Base-by-base conservation (phyloP, 225 moss, liverwort and hornwort genomes). In the Takakia lepidozioides region DNA sequence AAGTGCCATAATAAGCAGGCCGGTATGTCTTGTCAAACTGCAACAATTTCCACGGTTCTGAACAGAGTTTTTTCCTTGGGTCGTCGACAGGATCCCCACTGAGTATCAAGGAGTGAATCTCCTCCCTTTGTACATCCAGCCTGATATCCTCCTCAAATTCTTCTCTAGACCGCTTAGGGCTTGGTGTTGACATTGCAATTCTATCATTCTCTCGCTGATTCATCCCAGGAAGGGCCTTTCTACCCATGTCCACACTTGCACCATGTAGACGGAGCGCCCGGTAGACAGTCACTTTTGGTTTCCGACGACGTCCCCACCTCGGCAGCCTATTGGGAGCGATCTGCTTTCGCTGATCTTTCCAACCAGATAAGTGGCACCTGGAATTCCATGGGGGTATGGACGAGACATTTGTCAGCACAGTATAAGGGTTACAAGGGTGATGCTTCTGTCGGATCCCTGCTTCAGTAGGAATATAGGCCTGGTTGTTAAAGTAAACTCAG, bases 21-120 rank as follows among this genome's bases (percentile, higher is more conserved):
- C 98, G 76, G 54, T 90, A 77, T 64, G 84, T 91, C 61, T 85
- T 85, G 51, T 87, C 91, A 16, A 98, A 98, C 48, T 98, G 98
- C 64, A 98, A 58, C 54, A 98, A 59, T 42, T 85, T 98, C 71
- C 80, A 79, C 52, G 56, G 49, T 2, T 13, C 8, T 49, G 16
- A 42, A 52, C 62, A 62, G 5, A 24, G 60, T 40, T 58, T 73
- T 66, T 76, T 82, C 30, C 51, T 61, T 8, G 46, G 59, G 8
- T 63, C 53, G 46, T 56, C 59, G 48, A 34, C 39, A 10, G 52
- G 32, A 6, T 39, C 37, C 43, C 70, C 67, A 6, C 66, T 63
- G 35, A 60, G 52, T 9, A 69, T 52, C 22, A 56, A 7, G 19
- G 53, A 18, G n/a, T n/a, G n/a, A 27, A 24, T 45, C 10, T 67